phyloP scores from a whole-genome alignment of 2,329 filamentous ascomycete species.

The Pleurostoma richardsiae region DNA sequence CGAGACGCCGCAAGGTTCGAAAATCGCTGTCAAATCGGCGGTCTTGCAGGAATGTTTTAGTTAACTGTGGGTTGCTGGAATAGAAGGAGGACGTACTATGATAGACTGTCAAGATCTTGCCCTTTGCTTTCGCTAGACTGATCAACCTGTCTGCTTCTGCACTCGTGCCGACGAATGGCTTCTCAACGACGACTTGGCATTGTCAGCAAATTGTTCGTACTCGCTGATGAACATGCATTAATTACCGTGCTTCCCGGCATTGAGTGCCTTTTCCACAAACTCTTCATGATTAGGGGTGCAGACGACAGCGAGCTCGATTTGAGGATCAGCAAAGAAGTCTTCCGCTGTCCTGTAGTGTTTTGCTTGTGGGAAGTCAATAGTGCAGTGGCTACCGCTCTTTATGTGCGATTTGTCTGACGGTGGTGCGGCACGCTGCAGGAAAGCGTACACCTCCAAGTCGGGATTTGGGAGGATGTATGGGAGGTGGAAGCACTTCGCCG shows the following conservation, averaged over 20 bases:
- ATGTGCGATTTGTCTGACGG: constrained; percentile 19
- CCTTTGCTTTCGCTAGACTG: constrained; percentile 34
- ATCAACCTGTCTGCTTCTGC: constrained; percentile 52
- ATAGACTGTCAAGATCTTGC: constrained; percentile 44
- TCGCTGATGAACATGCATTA: background rate
- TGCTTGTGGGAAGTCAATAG: constrained; percentile 37
- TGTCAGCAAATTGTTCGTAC: too few relatives aligned
- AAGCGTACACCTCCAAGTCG: constrained; percentile 38
- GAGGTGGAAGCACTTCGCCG: constrained; percentile 42
- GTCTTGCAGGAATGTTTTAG: too few relatives aligned
- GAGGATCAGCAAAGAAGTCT: constrained; percentile 52
- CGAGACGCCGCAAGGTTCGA: constrained; percentile 51
- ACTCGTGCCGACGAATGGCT: constrained; percentile 58
- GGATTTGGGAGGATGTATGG: constrained; percentile 42
- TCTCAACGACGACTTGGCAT: constrained; percentile 53
- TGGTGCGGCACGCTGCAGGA: constrained; percentile 39
- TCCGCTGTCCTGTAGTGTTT: constrained; percentile 55
- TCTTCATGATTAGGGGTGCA: constrained; percentile 45
- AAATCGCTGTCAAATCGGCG: constrained; percentile 50
- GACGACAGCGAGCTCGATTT: constrained; percentile 51
- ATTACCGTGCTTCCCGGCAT: constrained; percentile 52
- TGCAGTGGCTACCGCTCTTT: constrained; percentile 35
- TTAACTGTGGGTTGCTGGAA: too few relatives aligned
- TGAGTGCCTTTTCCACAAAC: constrained; percentile 49
- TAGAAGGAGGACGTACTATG: constrained; percentile 37